Evolutionary conservation across 805 yeast species (phyloP).

Genomic region (Kodamaea neixiangensis): DNA sequence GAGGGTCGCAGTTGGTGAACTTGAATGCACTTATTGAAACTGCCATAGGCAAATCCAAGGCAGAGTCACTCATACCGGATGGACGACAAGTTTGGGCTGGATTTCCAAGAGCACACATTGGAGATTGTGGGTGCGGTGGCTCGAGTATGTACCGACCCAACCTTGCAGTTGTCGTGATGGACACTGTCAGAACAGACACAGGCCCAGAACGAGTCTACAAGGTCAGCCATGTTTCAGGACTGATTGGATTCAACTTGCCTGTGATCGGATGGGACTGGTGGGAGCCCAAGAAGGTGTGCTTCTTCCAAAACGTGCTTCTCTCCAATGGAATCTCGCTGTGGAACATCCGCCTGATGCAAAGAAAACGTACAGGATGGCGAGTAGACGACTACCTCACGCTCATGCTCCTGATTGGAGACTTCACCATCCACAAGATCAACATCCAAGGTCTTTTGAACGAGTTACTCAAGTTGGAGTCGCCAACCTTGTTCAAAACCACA

Average conservation of each 20-base stretch:
- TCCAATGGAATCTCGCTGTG: constrained; percentile 50
- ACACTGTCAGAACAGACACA: constrained; percentile 5
- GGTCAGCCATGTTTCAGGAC: constrained; percentile 33
- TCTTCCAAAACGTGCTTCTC: constrained; percentile 40
- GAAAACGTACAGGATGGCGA: constrained; percentile 13
- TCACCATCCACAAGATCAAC: constrained; percentile 20
- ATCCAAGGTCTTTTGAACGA: constrained; percentile 20
- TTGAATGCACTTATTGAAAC: constrained; percentile 12
- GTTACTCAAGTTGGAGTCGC: constrained; percentile 12
- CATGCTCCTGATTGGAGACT: constrained; percentile 21
- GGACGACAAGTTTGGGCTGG: constrained; percentile 44
- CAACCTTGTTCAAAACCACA: constrained; percentile 2
- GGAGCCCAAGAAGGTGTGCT: constrained; percentile 27
- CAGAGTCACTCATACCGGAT: constrained; percentile 15
- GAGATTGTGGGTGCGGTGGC: constrained; percentile 41
- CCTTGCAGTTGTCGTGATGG: constrained; percentile 27
- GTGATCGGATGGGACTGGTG: constrained; percentile 28
- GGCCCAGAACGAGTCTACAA: constrained; percentile 19
- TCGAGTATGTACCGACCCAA: constrained; percentile 41
- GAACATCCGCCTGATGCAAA: constrained; percentile 18
- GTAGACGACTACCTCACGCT: constrained; percentile 21
- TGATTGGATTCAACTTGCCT: constrained; percentile 31
- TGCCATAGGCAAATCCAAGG: not conserved
- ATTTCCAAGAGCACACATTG: constrained; percentile 41
- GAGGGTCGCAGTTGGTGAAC: constrained; percentile 37